These are phyloP conservation scores for Aristolochia contorta DNA, from an alignment of 164 flowering plant genomes.

Conservation along the genomic window DNA sequence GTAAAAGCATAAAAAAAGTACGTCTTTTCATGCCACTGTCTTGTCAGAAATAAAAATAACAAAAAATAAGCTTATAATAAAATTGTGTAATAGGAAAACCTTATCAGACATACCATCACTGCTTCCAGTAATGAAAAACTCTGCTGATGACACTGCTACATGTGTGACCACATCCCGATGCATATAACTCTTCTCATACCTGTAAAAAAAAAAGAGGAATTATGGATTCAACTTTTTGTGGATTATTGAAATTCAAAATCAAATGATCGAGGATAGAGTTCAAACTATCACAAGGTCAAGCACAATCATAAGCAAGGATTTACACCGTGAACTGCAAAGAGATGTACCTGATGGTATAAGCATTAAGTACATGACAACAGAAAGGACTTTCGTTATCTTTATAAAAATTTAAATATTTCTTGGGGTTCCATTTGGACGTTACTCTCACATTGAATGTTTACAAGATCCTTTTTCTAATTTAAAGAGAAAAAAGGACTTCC, in stretches of 20 bases:
- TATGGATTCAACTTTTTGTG: neutral
- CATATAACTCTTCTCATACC: slow-evolving; percentile 99
- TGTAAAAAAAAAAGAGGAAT: slow-evolving; percentile 9
- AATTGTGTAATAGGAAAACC: neutral
- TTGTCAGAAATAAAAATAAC: neutral
- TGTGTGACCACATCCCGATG: slow-evolving; percentile 98
- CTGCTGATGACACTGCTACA: slow-evolving; percentile 86
- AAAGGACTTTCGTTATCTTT: too few relatives aligned
- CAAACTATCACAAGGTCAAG: too few relatives aligned
- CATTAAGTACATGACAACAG: too few relatives aligned
- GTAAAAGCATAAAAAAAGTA: neutral
- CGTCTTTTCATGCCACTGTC: neutral
- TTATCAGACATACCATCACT: slow-evolving; percentile 49
- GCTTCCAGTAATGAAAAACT: slow-evolving; percentile 93
- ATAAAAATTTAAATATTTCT: too few relatives aligned
- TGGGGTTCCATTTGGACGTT: too few relatives aligned
- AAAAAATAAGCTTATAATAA: neutral
- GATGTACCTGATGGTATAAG: too few relatives aligned
- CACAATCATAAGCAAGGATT: too few relatives aligned
- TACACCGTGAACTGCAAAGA: too few relatives aligned
- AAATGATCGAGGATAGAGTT: neutral
- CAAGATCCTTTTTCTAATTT: too few relatives aligned
- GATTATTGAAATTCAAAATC: neutral
- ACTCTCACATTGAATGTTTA: too few relatives aligned
- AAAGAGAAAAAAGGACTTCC: too few relatives aligned